Percentiles rank a stretch among this genome's conserved stretches.
These are phyloP conservation scores for Nicotiana sylvestris DNA, from an alignment of 257 asterid genomes.

Conservation along the genomic window DNA sequence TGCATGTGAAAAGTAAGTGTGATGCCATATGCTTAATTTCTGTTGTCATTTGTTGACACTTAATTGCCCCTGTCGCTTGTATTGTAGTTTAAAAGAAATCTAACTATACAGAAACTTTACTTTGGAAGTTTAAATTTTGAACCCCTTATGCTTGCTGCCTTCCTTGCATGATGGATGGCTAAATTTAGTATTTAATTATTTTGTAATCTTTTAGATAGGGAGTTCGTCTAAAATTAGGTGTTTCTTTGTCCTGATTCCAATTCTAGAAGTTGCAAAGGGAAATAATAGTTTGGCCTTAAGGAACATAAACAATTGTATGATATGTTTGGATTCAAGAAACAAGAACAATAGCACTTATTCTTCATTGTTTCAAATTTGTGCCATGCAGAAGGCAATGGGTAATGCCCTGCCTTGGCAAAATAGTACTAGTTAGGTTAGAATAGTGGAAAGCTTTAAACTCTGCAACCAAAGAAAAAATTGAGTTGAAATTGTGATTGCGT, in stretches of 20 bases:
- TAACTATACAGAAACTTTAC: not conserved
- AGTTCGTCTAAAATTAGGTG: too few relatives aligned
- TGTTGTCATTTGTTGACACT: not conserved
- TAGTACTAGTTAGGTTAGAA: not conserved
- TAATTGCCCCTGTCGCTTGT: not conserved
- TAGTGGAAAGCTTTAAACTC: not conserved
- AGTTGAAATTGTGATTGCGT: not conserved
- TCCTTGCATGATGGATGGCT: not conserved
- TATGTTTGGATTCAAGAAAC: too few relatives aligned
- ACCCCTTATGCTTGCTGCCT: not conserved
- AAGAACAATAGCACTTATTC: not conserved
- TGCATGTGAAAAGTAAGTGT: conserved; percentile 76
- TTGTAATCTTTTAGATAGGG: too few relatives aligned
- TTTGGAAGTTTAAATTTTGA: not conserved
- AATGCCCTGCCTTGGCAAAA: not conserved
- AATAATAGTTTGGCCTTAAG: too few relatives aligned
- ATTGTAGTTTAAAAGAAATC: not conserved
- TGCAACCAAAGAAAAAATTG: not conserved
- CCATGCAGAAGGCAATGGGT: not conserved
- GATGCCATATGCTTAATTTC: not conserved
- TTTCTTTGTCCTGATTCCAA: too few relatives aligned
- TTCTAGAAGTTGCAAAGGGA: too few relatives aligned
- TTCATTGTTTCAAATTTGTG: not conserved
- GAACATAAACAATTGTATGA: too few relatives aligned
- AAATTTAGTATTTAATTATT: too few relatives aligned